Percentiles rank a stretch among this genome's conserved stretches.
phyloP scores from a whole-genome alignment of 805 yeast species.

The Saturnispora zaruensis region DNA sequence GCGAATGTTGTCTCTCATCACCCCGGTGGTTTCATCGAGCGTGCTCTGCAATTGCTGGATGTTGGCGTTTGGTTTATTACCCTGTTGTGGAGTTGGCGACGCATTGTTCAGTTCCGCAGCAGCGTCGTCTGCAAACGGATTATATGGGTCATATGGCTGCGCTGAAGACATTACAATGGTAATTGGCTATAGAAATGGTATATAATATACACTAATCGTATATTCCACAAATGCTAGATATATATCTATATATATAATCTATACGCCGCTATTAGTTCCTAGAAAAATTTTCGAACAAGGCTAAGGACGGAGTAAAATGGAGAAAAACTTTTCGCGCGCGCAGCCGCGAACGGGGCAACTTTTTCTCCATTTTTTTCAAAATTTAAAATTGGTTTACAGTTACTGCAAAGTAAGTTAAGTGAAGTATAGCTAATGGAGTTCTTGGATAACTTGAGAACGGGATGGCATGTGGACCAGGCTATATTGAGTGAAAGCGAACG shows the following conservation, averaged over 20 bases:
- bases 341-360: neutral
- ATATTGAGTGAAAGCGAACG: constrained; percentile 85
- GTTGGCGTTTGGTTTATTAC: constrained; percentile 12
- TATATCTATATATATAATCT: neutral
- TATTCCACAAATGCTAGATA: neutral
- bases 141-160: constrained; percentile 29
- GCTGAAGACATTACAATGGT: constrained; percentile 23
- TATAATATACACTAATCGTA: neutral
- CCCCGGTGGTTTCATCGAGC: constrained; percentile 78
- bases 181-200: neutral
- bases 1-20: constrained; percentile 95
- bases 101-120: constrained; percentile 19
- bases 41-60: constrained; percentile 27
- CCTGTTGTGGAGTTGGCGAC: constrained; percentile 6
- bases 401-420: neutral
- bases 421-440: constrained; percentile 63
- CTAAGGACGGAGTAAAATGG: neutral
- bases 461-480: constrained; percentile 98
- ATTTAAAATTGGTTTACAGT: too few species aligned
- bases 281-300: neutral
- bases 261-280: neutral
- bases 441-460: constrained; percentile 70
- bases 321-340: neutral
- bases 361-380: neutral
- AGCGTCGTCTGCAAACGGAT: constrained; percentile 28